Evolutionary conservation across 2,329 filamentous ascomycete genomes (phyloP), one percentile per base, ranked within the genome.

Genomic region (Xylariaceae sp.): DNA sequence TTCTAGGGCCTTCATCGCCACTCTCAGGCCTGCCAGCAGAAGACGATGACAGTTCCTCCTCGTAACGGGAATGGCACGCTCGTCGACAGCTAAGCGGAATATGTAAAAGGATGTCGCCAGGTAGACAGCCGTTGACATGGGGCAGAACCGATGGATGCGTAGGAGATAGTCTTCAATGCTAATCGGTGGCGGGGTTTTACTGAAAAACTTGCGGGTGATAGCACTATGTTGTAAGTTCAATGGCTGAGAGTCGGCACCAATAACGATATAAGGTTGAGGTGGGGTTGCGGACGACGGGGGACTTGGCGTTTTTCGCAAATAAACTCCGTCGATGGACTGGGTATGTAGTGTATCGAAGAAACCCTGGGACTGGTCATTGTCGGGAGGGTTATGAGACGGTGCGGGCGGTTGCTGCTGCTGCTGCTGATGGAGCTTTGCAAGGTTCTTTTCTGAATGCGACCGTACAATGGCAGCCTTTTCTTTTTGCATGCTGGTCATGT

Each of bases 1-100:
- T 62, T 98, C 90, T n/a, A 96, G 68, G 0, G 88, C 86, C 66
- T 97, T 98, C 76, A 89, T 92, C 11, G 90, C 88, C 3, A 96
- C 85, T 24, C 89, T 72, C 37, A 96, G 70, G 5, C 85, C 86
- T 0, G 88, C 89, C 12, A 98, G 74, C 21, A 94, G 72, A 6
- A 97, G 68, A 2, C 92, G 80, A 61, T 98, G 90, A 45, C 87
- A 83, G 47, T 94, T 97, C 40, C 87, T 77, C 41, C 76, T 74
- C 3, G 88, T 94, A 6, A 95, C 83, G 1, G 83, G 81, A 15
- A 97, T 83, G 16, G 83, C 76, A 50, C 78, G 78, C 57, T 94
- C 86, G 31, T 83, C 73, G 9, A 90, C 79, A 0, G 83, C 85
- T 29, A 97, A 71, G 16, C 83, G 80, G 57, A 90, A 82, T 50